Evolutionary conservation across 2,329 filamentous ascomycete species (phyloP).

Genomic region (Ophiostoma ulmi): DNA sequence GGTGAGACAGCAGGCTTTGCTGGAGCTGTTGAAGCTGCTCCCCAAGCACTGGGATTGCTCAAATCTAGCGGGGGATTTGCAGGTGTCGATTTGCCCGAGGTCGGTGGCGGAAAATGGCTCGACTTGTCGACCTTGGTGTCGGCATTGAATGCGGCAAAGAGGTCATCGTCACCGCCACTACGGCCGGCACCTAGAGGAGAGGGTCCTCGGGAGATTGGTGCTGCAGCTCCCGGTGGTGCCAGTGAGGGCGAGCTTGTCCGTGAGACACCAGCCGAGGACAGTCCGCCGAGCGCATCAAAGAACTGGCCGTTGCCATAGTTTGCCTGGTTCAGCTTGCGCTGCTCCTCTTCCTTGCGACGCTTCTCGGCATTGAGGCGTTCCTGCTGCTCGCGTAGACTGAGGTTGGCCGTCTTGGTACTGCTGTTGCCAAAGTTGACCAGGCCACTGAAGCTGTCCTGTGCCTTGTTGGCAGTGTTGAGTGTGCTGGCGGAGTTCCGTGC

Average conservation of each 20-base stretch:
- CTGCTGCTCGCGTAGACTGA: constrained; percentile 75
- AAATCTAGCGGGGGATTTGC: constrained; percentile 45
- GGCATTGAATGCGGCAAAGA: constrained; percentile 63
- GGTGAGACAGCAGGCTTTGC: constrained; percentile 35
- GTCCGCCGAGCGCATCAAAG: constrained; percentile 64
- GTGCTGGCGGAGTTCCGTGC: constrained; percentile 33
- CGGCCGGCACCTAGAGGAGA: constrained; percentile 31
- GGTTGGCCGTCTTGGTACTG: constrained; percentile 57
- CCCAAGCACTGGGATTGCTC: constrained; percentile 52
- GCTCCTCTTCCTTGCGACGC: constrained; percentile 67
- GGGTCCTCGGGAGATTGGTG: constrained; percentile 27
- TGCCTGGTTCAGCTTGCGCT: constrained; percentile 63
- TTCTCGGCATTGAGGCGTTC: constrained; percentile 61
- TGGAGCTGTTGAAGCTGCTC: constrained; percentile 9
- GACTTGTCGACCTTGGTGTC: constrained; percentile 63
- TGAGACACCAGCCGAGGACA: constrained; percentile 43
- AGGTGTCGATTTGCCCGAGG: constrained; percentile 44
- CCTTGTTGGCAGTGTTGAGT: constrained; percentile 38
- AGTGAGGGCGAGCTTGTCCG: constrained; percentile 43
- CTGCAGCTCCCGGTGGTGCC: constrained; percentile 29
- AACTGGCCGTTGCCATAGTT: constrained; percentile 74
- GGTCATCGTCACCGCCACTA: constrained; percentile 47
- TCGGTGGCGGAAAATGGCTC: constrained; percentile 56
- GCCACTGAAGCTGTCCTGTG: constrained; percentile 72
- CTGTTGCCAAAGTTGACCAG: constrained; percentile 58